A percentile compares a stretch with the other conserved stretches of the same genome.
These are phyloP conservation scores for Meredithiella fracta DNA, from an alignment of 2,329 filamentous ascomycete species.

Conservation along the genomic window DNA sequence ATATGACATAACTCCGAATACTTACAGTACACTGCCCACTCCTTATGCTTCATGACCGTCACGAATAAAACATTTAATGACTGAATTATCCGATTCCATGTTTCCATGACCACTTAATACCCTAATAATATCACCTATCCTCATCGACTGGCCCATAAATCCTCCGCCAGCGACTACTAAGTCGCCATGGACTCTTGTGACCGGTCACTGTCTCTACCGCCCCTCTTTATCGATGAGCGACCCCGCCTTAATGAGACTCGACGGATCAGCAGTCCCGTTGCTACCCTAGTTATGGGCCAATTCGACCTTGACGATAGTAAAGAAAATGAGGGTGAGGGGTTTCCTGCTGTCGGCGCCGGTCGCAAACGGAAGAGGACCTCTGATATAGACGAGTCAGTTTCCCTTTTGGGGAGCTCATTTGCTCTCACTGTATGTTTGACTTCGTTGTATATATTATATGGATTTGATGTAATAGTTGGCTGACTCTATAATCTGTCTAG, in stretches of 20 bases:
- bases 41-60: too few species aligned
- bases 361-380: conserved; percentile 12
- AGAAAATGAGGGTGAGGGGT: neutral
- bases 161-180: too few species aligned
- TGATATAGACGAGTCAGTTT: conserved; percentile 9
- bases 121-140: too few species aligned
- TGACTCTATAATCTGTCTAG: conserved; percentile 22
- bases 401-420: conserved; percentile 8
- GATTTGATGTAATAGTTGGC: neutral
- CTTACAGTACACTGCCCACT: too few species aligned
- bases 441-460: neutral
- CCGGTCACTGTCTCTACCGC: conserved; percentile 11
- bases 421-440: conserved; percentile 4
- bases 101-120: too few species aligned
- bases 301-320: conserved; percentile 6
- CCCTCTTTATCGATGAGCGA: conserved; percentile 3
- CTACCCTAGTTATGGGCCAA: conserved; percentile 3
- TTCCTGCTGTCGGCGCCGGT: neutral
- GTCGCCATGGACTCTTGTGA: neutral
- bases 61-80: too few species aligned
- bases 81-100: too few species aligned
- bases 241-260: neutral
- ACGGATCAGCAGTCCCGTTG: conserved; percentile 3
- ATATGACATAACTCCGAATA: too few species aligned
- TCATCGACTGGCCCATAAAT: too few species aligned